Evolutionary conservation across 345 rosid species (phyloP).

Genomic region (Pugionium dolabratum): DNA sequence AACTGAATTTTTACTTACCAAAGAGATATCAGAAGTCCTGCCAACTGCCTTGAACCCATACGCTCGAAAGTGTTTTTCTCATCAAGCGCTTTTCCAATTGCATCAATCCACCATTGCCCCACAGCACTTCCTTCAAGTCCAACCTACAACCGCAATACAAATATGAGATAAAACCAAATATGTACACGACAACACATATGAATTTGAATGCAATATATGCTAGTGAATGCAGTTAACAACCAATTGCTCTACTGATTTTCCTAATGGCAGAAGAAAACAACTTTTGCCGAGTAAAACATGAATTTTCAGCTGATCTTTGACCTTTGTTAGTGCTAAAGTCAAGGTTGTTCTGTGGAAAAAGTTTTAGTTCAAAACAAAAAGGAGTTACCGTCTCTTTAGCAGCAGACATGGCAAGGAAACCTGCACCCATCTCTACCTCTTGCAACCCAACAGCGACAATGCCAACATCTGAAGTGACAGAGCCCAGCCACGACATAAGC

Average conservation of each 20-base stretch:
- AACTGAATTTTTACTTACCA: conserved; percentile 54
- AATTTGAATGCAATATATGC: no score
- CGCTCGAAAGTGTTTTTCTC: conserved; percentile 84
- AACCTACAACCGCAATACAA: conserved; percentile 60
- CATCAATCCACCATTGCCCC: conserved; percentile 95
- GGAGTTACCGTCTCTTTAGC: conserved; percentile 89
- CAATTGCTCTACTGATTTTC: no score
- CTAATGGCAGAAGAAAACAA: no score
- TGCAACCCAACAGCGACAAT: conserved; percentile 88
- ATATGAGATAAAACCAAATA: conserved; percentile 17
- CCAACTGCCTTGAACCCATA: conserved; percentile 96
- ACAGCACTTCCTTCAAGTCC: conserved; percentile 96
- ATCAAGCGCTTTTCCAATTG: conserved; percentile 85
- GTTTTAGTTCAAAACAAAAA: conserved; percentile 3
- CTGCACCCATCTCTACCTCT: conserved; percentile 99
- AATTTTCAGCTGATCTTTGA: no score
- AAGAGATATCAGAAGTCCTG: conserved; percentile 83
- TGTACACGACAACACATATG: neutral
- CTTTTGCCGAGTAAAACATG: neutral
- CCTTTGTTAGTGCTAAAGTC: neutral
- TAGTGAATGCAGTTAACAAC: no score
- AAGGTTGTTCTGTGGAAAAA: neutral
- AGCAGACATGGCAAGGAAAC: conserved; percentile 98
- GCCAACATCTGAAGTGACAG: conserved; percentile 80
- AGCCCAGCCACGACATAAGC: conserved; percentile 82